These are phyloP conservation scores for Tylopilus rubrobrunneus DNA, from an alignment of 768 basidiomycete genomes.

Conservation along the genomic window DNA sequence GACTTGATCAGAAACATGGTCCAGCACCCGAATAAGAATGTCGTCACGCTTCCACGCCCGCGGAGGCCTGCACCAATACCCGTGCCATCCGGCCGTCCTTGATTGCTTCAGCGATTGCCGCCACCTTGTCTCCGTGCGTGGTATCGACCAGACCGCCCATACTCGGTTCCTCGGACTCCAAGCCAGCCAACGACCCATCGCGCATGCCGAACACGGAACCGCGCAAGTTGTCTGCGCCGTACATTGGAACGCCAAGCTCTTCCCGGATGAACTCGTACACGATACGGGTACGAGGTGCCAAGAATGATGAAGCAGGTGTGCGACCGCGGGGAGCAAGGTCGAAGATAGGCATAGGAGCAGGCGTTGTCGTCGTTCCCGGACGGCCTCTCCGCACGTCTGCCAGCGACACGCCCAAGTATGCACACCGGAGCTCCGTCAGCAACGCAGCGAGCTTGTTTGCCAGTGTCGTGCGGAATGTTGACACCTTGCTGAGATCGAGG, in stretches of 20 bases:
- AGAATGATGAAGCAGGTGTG: constrained; percentile 62
- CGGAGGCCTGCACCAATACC: constrained; percentile 54
- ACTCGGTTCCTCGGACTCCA: constrained; percentile 45
- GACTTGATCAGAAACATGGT: background rate
- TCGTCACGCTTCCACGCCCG: constrained; percentile 16
- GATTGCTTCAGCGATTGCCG: constrained; percentile 76
- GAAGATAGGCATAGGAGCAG: constrained; percentile 28
- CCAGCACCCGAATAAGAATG: background rate
- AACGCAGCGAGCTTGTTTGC: constrained; percentile 14
- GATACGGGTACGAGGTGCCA: constrained; percentile 50
- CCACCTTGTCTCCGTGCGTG: constrained; percentile 67
- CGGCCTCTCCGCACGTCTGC: constrained; percentile 16
- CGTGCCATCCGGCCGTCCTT: constrained; percentile 65
- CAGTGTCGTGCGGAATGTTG: constrained; percentile 20
- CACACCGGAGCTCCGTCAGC: constrained; percentile 28
- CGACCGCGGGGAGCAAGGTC: constrained; percentile 49
- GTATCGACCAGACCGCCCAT: constrained; percentile 33
- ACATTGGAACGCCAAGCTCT: constrained; percentile 73
- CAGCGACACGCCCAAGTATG: constrained; percentile 25
- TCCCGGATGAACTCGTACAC: constrained; percentile 77
- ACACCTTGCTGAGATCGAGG: constrained; percentile 22
- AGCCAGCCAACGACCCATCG: constrained; percentile 27
- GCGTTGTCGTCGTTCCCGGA: constrained; percentile 8
- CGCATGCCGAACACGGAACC: constrained; percentile 55
- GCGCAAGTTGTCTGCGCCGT: constrained; percentile 69